Evolutionary conservation across 176 grass and related monocot species (phyloP).

Genomic region (Bothriochloa decipiens): DNA sequence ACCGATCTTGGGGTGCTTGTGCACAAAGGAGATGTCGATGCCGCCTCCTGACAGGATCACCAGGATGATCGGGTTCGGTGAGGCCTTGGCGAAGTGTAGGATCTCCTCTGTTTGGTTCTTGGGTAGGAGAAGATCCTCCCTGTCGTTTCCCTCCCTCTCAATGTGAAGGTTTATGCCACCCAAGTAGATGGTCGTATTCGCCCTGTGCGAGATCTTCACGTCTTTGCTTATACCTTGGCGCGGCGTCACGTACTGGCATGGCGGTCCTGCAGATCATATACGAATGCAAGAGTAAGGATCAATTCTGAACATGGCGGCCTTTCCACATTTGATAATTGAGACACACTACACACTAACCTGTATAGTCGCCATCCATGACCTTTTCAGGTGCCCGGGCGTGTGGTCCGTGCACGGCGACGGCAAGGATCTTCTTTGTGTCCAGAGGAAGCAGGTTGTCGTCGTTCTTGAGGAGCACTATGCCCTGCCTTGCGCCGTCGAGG

Average conservation of each 20-base stretch:
- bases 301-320: too few relatives aligned
- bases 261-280: background rate
- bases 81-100: slow-evolving; percentile 41
- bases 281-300: background rate
- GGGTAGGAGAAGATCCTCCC: slow-evolving; percentile 57
- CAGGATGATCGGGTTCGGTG: slow-evolving; percentile 49
- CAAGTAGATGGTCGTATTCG: slow-evolving; percentile 40
- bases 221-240: slow-evolving; percentile 37
- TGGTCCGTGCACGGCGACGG: slow-evolving; percentile 45
- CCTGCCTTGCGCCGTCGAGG: slow-evolving; percentile 54
- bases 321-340: too few relatives aligned
- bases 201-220: slow-evolving; percentile 27
- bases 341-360: background rate
- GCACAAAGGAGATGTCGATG: slow-evolving; percentile 58
- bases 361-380: slow-evolving; percentile 52
- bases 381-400: slow-evolving; percentile 28
- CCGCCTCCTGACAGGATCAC: slow-evolving; percentile 53
- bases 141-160: slow-evolving; percentile 56
- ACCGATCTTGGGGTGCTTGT: slow-evolving; percentile 58
- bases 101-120: slow-evolving; percentile 50
- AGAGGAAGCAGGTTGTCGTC: slow-evolving; percentile 33
- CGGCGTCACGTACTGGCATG: slow-evolving; percentile 53
- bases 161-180: slow-evolving; percentile 53
- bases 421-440: background rate
- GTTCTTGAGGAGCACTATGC: slow-evolving; percentile 70